phyloP scores from a whole-genome alignment of 2,329 filamentous ascomycete species.

The Trichoderma harzianum region DNA sequence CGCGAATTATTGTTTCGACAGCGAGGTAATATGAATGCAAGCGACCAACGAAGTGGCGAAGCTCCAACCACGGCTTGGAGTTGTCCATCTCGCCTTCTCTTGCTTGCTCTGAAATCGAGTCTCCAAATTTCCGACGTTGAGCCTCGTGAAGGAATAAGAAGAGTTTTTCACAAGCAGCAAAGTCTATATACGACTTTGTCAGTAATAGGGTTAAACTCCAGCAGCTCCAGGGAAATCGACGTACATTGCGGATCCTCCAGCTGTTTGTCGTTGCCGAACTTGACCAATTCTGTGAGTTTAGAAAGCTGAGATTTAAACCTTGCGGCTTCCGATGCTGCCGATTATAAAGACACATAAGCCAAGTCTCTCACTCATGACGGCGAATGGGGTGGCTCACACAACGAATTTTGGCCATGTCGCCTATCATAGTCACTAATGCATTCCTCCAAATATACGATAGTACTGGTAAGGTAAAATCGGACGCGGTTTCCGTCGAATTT shows the following conservation, averaged over 20 bases:
- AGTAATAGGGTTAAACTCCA: not conserved
- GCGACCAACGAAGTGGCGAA: constrained; percentile 29
- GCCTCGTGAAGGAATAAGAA: not conserved
- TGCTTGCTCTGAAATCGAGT: constrained; percentile 4
- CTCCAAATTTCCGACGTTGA: not conserved
- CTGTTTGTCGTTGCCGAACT: not conserved
- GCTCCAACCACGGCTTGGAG: constrained; percentile 25
- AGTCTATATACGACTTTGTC: not conserved
- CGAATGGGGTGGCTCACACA: not conserved
- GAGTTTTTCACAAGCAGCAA: constrained; percentile 2
- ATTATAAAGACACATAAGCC: not conserved
- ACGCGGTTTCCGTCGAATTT: constrained; percentile 23
- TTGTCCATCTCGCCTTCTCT: not conserved
- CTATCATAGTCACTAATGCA: constrained; percentile 20
- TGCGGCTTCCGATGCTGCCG: not conserved
- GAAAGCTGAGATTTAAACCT: not conserved
- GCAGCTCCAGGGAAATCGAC: not conserved
- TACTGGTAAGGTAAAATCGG: constrained; percentile 19
- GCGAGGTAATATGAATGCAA: constrained; percentile 26
- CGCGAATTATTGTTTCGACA: constrained; percentile 21
- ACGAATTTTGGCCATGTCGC: not conserved
- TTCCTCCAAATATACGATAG: constrained; percentile 13
- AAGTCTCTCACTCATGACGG: not conserved
- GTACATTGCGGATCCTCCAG: not conserved
- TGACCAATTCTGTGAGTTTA: not conserved